Evolutionary conservation across 371 early-diverging fungal species (phyloP).

Genomic region (Syncephalis plumigaleata): DNA sequence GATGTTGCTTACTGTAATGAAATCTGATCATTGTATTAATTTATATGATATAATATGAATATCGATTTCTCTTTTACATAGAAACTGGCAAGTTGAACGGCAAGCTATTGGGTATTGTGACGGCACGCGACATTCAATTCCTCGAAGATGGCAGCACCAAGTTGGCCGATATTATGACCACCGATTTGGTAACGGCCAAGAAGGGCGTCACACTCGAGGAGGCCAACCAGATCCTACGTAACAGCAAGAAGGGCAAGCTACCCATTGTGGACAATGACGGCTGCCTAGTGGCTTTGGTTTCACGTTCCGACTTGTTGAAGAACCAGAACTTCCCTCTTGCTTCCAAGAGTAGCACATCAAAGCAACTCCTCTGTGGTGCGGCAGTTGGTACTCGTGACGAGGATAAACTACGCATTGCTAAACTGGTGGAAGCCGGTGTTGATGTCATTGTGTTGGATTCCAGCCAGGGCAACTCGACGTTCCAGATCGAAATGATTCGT

Average conservation of each 20-base stretch:
- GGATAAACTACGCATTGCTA: constrained; percentile 63
- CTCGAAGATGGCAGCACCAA: constrained; percentile 33
- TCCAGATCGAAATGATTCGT: constrained; percentile 86
- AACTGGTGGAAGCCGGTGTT: constrained; percentile 82
- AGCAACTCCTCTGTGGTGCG: constrained; percentile 87
- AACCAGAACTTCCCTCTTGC: constrained; percentile 88
- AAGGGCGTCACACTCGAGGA: constrained; percentile 75
- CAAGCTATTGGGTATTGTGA: constrained; percentile 90
- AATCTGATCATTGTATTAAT: no score
- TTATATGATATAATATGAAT: no score
- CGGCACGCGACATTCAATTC: constrained; percentile 92
- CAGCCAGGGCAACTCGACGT: constrained; percentile 85
- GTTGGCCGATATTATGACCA: constrained; percentile 75
- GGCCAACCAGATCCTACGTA: constrained; percentile 75
- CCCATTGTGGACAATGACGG: constrained; percentile 77
- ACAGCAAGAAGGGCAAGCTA: constrained; percentile 91
- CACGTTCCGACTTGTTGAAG: constrained; percentile 91
- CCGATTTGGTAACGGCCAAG: constrained; percentile 67
- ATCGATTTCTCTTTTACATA: constrained; percentile 9
- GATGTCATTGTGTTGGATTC: constrained; percentile 90
- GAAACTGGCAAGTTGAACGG: constrained; percentile 72
- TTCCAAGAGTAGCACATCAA: constrained; percentile 58
- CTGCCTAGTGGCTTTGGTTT: constrained; percentile 75
- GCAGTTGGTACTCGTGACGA: constrained; percentile 87
- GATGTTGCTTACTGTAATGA: no score